Conservation (phyloP, 108 stramenopile genomes). For the Stephanodiscus triporus region DNA sequence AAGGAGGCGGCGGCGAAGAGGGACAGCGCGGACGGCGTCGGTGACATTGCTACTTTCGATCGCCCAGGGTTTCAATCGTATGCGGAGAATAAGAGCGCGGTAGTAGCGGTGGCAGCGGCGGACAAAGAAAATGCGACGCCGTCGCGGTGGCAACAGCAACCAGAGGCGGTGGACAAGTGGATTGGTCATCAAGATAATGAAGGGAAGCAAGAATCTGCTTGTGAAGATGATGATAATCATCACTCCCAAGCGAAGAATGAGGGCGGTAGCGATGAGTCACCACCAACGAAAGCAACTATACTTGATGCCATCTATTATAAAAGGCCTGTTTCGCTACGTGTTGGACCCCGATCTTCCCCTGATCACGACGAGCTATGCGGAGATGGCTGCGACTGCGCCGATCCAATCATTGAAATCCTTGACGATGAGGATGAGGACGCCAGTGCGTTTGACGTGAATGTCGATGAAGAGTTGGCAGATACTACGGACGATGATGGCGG, state of each 20-base stretch:
- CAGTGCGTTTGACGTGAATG: conserved; percentile 22
- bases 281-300: conserved; percentile 22
- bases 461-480: conserved; percentile 2
- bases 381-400: conserved; percentile 46
- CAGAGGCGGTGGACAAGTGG: neutral
- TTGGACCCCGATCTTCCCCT: conserved; percentile 2
- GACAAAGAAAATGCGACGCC: conserved; percentile 18
- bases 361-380: conserved; percentile 29
- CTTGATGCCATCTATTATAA: conserved; percentile 42
- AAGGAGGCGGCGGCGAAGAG: neutral
- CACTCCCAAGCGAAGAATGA: conserved; percentile 1
- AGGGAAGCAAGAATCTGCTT: neutral
- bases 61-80: too few relatives aligned
- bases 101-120: neutral
- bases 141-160: neutral
- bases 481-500: conserved; percentile 19
- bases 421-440: conserved; percentile 38
- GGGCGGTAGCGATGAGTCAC: neutral
- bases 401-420: conserved; percentile 49
- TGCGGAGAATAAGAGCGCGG: neutral
- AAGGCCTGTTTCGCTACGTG: conserved; percentile 18
- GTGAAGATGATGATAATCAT: neutral
- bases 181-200: neutral
- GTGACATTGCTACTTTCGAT: neutral
- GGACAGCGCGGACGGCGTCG: neutral